These are phyloP conservation scores for Aspergillus calidoustus DNA, from an alignment of 2,329 filamentous ascomycete genomes.

Conservation along the genomic window DNA sequence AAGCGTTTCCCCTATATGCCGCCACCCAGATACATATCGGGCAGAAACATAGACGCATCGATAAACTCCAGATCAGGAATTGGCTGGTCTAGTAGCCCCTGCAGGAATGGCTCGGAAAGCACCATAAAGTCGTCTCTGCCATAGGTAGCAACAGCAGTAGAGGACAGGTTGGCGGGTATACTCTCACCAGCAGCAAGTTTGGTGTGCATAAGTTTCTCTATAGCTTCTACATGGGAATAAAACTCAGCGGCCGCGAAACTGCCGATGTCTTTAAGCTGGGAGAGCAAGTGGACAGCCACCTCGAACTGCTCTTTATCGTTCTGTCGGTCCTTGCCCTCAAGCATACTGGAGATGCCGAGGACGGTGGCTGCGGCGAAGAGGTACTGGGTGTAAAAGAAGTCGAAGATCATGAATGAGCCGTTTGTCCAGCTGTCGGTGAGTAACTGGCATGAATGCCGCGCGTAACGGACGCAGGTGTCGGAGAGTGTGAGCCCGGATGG, in stretches of 20 bases:
- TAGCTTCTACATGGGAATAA: background rate
- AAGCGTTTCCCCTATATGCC: background rate
- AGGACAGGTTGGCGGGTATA: background rate
- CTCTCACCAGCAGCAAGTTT: background rate
- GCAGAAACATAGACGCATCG: background rate
- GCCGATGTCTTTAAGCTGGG: background rate
- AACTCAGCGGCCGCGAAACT: constrained; percentile 1
- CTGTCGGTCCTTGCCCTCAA: background rate
- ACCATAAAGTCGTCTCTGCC: background rate
- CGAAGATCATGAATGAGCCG: constrained; percentile 3
- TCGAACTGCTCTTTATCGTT: constrained; percentile 1
- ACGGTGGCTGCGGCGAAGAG: background rate
- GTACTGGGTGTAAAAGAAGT: constrained; percentile 1
- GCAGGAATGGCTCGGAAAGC: background rate
- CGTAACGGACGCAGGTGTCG: background rate
- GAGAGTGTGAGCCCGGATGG: background rate
- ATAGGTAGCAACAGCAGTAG: too few species aligned
- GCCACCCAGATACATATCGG: background rate
- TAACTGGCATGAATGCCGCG: background rate
- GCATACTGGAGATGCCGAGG: background rate
- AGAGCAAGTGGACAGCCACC: background rate
- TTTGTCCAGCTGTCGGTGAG: constrained; percentile 2
- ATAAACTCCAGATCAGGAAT: background rate
- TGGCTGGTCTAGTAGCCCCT: background rate
- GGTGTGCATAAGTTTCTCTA: background rate